Percentiles rank a stretch among this genome's conserved stretches.
Evolutionary conservation across 768 basidiomycete species (phyloP).

Genomic region (Kwoniella dejecticola): DNA sequence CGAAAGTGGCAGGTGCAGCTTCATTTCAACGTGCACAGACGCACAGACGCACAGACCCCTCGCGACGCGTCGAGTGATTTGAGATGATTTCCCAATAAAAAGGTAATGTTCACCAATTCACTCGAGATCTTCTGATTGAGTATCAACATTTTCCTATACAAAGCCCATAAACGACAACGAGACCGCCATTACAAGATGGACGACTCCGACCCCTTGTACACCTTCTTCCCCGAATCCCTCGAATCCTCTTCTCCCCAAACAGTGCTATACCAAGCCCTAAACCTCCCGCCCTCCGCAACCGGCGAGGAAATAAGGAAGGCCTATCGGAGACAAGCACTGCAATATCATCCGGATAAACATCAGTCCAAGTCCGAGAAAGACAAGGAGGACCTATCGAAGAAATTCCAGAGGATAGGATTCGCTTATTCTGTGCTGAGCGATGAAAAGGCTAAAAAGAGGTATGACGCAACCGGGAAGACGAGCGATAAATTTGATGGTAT

Average conservation of each 20-base stretch:
- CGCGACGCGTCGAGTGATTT: conserved; percentile 28
- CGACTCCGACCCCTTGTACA: conserved; percentile 45
- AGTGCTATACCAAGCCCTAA: conserved; percentile 71
- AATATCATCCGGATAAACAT: conserved; percentile 90
- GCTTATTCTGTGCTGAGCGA: conserved; percentile 88
- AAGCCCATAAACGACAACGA: too few relatives aligned
- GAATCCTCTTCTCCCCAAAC: conserved; percentile 9
- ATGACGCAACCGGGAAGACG: conserved; percentile 83
- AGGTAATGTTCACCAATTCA: neutral
- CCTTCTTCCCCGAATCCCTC: conserved; percentile 41
- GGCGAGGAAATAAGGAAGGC: conserved; percentile 74
- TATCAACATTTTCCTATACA: neutral
- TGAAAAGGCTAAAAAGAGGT: conserved; percentile 67
- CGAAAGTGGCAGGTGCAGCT: neutral
- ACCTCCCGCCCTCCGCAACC: conserved; percentile 62
- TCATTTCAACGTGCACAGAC: too few relatives aligned
- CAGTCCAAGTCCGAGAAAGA: conserved; percentile 62
- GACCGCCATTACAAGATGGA: conserved; percentile 49
- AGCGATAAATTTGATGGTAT: conserved; percentile 66
- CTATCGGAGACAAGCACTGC: conserved; percentile 79
- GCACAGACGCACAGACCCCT: neutral
- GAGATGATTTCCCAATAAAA: neutral
- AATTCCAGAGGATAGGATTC: conserved; percentile 85
- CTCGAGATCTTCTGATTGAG: neutral
- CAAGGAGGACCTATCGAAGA: conserved; percentile 69